Evolutionary conservation across 306 rosid species (phyloP), one percentile per base, ranked within the genome.

Genomic region (Delonix regia): DNA sequence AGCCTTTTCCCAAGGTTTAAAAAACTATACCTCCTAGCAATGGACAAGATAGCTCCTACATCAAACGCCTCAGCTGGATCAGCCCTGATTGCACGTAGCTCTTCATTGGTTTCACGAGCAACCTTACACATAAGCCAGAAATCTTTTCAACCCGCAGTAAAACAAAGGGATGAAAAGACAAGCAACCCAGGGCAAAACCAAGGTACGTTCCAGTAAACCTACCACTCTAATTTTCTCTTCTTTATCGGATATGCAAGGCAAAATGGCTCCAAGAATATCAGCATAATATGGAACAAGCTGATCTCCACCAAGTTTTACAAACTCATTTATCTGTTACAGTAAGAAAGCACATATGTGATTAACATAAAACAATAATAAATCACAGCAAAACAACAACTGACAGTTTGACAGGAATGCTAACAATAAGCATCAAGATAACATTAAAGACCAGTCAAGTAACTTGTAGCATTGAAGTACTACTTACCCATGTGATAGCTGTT

Each of bases 221-320:
- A 96, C 99, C 96, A 96, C 98, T 90, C 99, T 85, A 62, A 96
- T 96, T 86, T 96, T 96, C 87, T 96, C 99, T 86, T 96, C 99
- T 93, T 93, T 96, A 88, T 96, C 99, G 59, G 99, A 90, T 85
- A 96, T 96, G 87, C 96, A 96, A 65, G 99, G 99, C 78, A 96
- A 82, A 84, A 96, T 93, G 76, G 97, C 99, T 67, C 98, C 98
- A 63, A 96, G 90, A 81, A 96, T 96, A 76, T 90, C 98, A 59
- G 98, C 97, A 84, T 93, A 96, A 77, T 96, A 93, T 39, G 96
- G 98, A 85, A 96, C 93, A 84, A 96, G 96, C 87, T 93, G 99
- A 66, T 96, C 99, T 76, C 98, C 99, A 69, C 98, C 98, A 84
- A 96, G 99, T 88, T 91, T 96, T 79, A 96, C 97, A 80, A 96